Percentiles rank a stretch among this genome's conserved stretches.
phyloP scores from a whole-genome alignment of 768 basidiomycete genomes.

The Dioszegia aurantiaca region DNA sequence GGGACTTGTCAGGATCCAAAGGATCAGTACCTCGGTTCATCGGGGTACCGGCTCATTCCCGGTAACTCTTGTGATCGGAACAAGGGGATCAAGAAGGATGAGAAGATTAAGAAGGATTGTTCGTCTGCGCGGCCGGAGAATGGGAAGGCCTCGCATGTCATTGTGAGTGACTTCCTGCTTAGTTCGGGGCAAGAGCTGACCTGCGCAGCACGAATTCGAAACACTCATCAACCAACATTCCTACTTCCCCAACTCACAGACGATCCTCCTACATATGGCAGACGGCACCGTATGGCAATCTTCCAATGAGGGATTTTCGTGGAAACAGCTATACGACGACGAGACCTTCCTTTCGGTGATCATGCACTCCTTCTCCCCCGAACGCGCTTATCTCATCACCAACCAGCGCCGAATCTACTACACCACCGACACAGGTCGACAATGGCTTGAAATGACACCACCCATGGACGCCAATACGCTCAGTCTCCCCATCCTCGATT shows the following conservation, averaged over 20 bases:
- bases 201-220: slow-evolving; percentile 45
- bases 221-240: slow-evolving; percentile 64
- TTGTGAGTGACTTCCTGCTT: slow-evolving; percentile 56
- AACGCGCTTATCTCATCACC: slow-evolving; percentile 89
- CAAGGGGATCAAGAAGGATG: slow-evolving; percentile 66
- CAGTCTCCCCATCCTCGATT: slow-evolving; percentile 70
- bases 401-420: slow-evolving; percentile 63
- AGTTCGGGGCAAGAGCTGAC: background rate
- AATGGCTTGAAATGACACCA: slow-evolving; percentile 63
- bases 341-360: slow-evolving; percentile 76
- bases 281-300: slow-evolving; percentile 89
- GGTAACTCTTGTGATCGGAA: slow-evolving; percentile 77
- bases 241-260: slow-evolving; percentile 79
- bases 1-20: slow-evolving; percentile 59
- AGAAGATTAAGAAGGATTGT: slow-evolving; percentile 69
- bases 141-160: slow-evolving; percentile 73
- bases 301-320: slow-evolving; percentile 88
- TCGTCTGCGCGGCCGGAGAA: slow-evolving; percentile 74
- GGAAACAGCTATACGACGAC: slow-evolving; percentile 65
- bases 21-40: slow-evolving; percentile 76
- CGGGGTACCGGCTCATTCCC: slow-evolving; percentile 86
- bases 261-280: slow-evolving; percentile 73
- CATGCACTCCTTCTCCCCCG: slow-evolving; percentile 73
- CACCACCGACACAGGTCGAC: slow-evolving; percentile 76
- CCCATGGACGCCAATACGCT: slow-evolving; percentile 78